These are phyloP conservation scores for Penicillium turbatum DNA, from an alignment of 495 filamentous ascomycete genomes.

Conservation along the genomic window DNA sequence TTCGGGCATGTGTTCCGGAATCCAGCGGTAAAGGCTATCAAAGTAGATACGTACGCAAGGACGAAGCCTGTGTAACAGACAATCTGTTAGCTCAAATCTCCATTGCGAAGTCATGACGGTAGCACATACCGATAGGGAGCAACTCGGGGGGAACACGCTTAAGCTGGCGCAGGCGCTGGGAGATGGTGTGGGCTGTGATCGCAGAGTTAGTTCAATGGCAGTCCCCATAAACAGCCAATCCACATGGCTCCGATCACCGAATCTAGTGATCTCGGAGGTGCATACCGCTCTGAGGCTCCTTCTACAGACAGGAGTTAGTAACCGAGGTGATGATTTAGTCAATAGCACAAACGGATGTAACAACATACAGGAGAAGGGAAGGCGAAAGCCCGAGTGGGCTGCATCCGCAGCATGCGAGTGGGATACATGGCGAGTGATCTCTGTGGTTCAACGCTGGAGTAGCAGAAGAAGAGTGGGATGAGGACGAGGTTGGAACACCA, in stretches of 20 bases:
- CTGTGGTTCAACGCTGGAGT: conserved; percentile 6
- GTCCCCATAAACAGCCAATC: neutral
- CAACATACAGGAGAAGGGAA: conserved; percentile 74
- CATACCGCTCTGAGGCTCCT: conserved; percentile 81
- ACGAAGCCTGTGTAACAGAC: conserved; percentile 63
- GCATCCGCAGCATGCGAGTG: conserved; percentile 55
- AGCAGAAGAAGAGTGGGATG: conserved; percentile 22
- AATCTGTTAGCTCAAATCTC: conserved; percentile 18
- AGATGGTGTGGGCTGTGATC: conserved; percentile 85
- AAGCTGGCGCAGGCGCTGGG: conserved; percentile 83
- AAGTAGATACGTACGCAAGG: conserved; percentile 54
- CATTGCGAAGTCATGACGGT: neutral
- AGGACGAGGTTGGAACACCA: conserved; percentile 24
- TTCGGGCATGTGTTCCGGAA: conserved; percentile 11
- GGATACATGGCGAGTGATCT: conserved; percentile 55
- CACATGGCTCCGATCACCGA: conserved; percentile 4
- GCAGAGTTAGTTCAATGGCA: conserved; percentile 29
- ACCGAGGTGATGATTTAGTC: conserved; percentile 27
- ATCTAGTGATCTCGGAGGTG: conserved; percentile 8
- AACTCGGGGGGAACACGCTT: conserved; percentile 90
- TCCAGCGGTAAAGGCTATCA: conserved; percentile 14
- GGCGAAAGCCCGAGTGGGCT: conserved; percentile 60
- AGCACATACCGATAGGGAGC: conserved; percentile 80
- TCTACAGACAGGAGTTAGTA: conserved; percentile 51
- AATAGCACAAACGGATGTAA: neutral